Evolutionary conservation across 345 rosid species (phyloP).

Genomic region (Citrus mangshanensis): DNA sequence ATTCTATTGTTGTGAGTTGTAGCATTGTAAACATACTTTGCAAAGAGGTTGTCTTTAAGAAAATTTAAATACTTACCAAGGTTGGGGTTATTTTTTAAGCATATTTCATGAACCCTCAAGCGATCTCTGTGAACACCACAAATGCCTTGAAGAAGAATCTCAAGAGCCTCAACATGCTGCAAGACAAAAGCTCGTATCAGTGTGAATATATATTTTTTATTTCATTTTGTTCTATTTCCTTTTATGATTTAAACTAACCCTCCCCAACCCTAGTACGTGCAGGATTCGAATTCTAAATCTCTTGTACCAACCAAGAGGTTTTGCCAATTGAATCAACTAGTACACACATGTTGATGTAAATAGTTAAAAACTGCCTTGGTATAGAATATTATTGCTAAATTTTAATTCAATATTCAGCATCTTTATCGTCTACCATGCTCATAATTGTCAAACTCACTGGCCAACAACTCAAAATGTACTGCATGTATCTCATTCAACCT

Average conservation of each 20-base stretch:
- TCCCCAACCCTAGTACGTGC: background rate
- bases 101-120: constrained; percentile 83
- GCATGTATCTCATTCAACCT: background rate
- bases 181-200: background rate
- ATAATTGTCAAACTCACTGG: background rate
- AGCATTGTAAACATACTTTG: background rate
- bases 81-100: constrained; percentile 71
- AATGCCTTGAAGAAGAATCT: constrained; percentile 95
- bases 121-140: constrained; percentile 93
- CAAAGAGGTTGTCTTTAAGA: background rate
- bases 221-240: background rate
- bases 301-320: background rate
- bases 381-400: background rate
- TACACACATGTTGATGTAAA: background rate
- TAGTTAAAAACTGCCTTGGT: background rate
- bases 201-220: background rate
- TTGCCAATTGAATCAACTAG: background rate
- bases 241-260: background rate
- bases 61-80: constrained; percentile 46
- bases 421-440: background rate
- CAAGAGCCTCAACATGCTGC: constrained; percentile 98
- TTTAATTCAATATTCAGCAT: background rate
- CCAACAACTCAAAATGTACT: background rate
- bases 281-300: background rate
- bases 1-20: background rate